Evolutionary conservation across 2,329 filamentous ascomycete species (phyloP).

Genomic region (Ophiostoma piceae): DNA sequence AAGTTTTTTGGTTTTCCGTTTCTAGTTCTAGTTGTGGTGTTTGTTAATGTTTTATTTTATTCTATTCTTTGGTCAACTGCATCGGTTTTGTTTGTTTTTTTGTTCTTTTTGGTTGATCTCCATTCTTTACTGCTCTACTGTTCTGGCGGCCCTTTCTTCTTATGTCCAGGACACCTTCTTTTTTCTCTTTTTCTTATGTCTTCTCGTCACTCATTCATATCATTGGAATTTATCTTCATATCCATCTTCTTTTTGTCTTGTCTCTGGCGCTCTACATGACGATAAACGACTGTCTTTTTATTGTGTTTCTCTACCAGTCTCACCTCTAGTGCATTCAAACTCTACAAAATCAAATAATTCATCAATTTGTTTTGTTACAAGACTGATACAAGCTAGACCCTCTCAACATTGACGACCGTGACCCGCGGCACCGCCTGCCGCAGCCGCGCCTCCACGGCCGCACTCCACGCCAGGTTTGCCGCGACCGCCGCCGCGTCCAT

Average conservation of each 20-base stretch:
- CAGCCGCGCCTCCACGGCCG: background rate
- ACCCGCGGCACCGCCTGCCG: background rate
- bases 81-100: background rate
- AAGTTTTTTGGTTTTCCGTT: background rate
- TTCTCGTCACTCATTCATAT: conserved; percentile 12
- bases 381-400: background rate
- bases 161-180: background rate
- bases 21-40: background rate
- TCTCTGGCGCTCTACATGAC: conserved; percentile 23
- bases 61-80: background rate
- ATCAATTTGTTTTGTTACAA: too few species aligned
- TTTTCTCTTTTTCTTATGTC: background rate
- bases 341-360: background rate
- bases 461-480: background rate
- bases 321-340: background rate
- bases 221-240: background rate
- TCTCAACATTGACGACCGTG: background rate
- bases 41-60: background rate
- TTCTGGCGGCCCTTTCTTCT: background rate
- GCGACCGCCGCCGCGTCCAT: background rate
- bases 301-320: background rate
- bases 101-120: conserved; percentile 2
- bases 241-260: background rate
- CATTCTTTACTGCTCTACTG: background rate
- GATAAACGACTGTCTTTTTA: conserved; percentile 23